Conservation (phyloP, 2,329 filamentous ascomycete genomes). For the Rhytidhysteron rufulum region DNA sequence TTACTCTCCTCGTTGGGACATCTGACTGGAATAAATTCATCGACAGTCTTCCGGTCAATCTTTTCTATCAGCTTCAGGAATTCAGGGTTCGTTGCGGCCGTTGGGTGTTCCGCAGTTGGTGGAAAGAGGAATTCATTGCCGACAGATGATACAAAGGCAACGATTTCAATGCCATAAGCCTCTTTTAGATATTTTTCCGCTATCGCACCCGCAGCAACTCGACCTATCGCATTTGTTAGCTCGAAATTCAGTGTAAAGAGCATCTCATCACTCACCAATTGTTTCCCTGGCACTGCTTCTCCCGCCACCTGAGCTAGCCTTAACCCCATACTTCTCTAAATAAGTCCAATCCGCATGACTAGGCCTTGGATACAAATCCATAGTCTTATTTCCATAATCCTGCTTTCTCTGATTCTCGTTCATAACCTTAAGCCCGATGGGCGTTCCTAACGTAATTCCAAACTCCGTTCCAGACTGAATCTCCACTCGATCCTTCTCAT, state of each 20-base stretch:
- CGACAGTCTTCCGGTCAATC: slow-evolving; percentile 72
- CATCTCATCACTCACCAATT: slow-evolving; percentile 56
- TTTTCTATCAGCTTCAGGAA: slow-evolving; percentile 71
- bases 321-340: slow-evolving; percentile 93
- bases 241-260: not conserved
- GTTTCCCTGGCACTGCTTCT: slow-evolving; percentile 92
- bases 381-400: slow-evolving; percentile 86
- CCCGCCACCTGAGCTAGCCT: slow-evolving; percentile 85
- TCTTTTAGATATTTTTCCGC: slow-evolving; percentile 86
- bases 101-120: slow-evolving; percentile 61
- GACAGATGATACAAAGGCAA: slow-evolving; percentile 84
- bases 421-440: slow-evolving; percentile 79
- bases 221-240: slow-evolving; percentile 43
- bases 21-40: slow-evolving; percentile 78
- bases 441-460: slow-evolving; percentile 84
- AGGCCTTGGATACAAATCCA: slow-evolving; percentile 86
- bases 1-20: slow-evolving; percentile 69
- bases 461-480: slow-evolving; percentile 93
- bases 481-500: slow-evolving; percentile 87
- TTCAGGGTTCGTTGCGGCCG: slow-evolving; percentile 68
- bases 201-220: slow-evolving; percentile 87
- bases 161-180: slow-evolving; percentile 82
- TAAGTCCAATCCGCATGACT: slow-evolving; percentile 97
- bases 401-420: slow-evolving; percentile 92
- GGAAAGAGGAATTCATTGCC: slow-evolving; percentile 76